Evolutionary conservation across 257 asterid genomes (phyloP), one percentile per base, ranked within the genome.

Genomic region (Craterostigma plantagineum): DNA sequence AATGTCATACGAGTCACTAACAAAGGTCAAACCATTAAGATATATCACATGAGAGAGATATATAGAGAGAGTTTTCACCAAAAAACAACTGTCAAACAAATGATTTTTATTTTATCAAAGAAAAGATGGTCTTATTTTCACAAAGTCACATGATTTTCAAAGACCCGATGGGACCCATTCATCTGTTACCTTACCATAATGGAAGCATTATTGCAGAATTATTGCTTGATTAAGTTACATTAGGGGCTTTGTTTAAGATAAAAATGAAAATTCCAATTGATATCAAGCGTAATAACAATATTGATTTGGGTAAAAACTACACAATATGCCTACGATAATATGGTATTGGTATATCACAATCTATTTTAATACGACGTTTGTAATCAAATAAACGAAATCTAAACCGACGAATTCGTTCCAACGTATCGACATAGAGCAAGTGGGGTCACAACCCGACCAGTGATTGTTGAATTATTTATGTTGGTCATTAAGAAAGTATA

Each of bases 101-200:
- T 14, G 13, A 48, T 27, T 39, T n/a, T 47, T 58, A 7, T 41
- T 39, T 39, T 27, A 34, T 37, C 8, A 37, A 33, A 43, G 53
- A 35, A 12, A 5, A 18, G 42, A 45, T 0, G 34, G 11, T 38
- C 30, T 36, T 46, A 30, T 2, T 16, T 63, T 33, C 48, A 34
- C 38, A 39, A 64, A 60, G 65, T 71, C 91, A 83, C 91, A 73
- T 73, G 83, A 67, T 55, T 52, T 47, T 58, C 73, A 76, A n/a
- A 66, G 70, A 59, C 63, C 68, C 69, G 51, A 67, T 58, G 83
- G 92, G 78, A 54, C 82, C 77, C 56, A 38, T 60, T 63, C 65
- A 63, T 49, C 72, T 69, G 73, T 53, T 73, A 54, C n/a, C n/a
- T n/a, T n/a, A n/a, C 65, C 65, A 58, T 63, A 53, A 71, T 72